A percentile compares a stretch with the other conserved stretches of the same genome.
These are phyloP conservation scores for Gyromitra esculenta DNA, from an alignment of 2,329 filamentous ascomycete species.

Conservation along the genomic window DNA sequence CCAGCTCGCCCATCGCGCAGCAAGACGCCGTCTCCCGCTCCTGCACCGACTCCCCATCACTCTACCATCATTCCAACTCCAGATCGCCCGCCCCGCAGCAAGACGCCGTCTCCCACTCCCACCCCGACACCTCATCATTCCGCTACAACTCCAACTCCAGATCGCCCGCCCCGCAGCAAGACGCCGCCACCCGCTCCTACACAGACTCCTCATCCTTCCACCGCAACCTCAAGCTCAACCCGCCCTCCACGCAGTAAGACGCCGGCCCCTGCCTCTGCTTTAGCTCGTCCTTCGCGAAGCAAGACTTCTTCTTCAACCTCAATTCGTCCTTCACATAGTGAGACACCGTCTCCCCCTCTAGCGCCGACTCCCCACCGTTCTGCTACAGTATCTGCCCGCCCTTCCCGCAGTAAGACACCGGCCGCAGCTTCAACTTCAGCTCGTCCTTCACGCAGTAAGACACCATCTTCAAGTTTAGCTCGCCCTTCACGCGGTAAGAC, in stretches of 20 bases:
- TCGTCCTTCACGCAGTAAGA: too few relatives aligned
- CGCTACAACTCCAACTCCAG: neutral
- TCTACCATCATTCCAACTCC: neutral
- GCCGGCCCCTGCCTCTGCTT: neutral
- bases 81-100: neutral
- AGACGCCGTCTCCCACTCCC: neutral
- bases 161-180: neutral
- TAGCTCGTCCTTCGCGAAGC: neutral
- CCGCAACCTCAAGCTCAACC: neutral
- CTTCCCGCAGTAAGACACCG: neutral
- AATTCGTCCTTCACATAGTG: neutral
- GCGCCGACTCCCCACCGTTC: neutral
- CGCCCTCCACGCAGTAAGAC: too few relatives aligned
- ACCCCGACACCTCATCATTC: neutral
- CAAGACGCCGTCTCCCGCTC: too few relatives aligned
- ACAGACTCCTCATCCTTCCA: neutral
- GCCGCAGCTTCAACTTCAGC: neutral
- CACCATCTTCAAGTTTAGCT: neutral
- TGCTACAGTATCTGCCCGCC: neutral
- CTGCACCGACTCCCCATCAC: neutral
- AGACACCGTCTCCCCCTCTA: neutral
- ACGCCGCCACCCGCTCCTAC: neutral
- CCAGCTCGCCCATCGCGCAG: too few relatives aligned
- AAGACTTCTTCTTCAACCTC: neutral
- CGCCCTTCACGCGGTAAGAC: neutral